These are phyloP conservation scores for Recurvomyces mirabilis DNA, from an alignment of 495 filamentous ascomycete species.

Conservation along the genomic window DNA sequence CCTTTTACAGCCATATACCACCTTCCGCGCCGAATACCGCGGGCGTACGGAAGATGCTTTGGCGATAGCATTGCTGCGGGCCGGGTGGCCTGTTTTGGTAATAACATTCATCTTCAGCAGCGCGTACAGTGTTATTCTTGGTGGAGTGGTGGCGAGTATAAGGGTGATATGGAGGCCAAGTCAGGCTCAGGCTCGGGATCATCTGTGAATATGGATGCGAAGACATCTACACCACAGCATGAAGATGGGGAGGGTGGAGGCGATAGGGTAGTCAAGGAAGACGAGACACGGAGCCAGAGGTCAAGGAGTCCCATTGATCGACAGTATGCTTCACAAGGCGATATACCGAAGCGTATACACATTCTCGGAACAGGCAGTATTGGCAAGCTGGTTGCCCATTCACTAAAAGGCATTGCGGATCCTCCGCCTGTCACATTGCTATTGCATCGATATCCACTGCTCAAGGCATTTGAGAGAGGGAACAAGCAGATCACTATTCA, in stretches of 20 bases:
- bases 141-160: constrained; percentile 2
- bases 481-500: constrained; percentile 29
- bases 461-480: constrained; percentile 30
- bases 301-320: constrained; percentile 11
- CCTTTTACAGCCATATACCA: constrained; percentile 12
- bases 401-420: constrained; percentile 42
- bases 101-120: no score
- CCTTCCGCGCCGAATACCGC: constrained; percentile 17
- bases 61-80: constrained; percentile 14
- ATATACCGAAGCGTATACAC: constrained; percentile 38
- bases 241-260: no score
- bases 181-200: no score
- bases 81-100: constrained; percentile 18
- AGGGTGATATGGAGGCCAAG: constrained; percentile 4
- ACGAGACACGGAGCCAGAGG: neutral
- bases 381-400: constrained; percentile 50
- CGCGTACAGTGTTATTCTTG: neutral
- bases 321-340: constrained; percentile 10
- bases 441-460: constrained; percentile 34
- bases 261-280: neutral
- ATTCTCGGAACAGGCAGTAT: constrained; percentile 49
- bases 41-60: constrained; percentile 6
- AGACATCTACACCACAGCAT: no score
- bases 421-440: constrained; percentile 51
- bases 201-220: no score